Base-by-base conservation (phyloP, 208 protist species). In the Wallacemonas sp. region DNA sequence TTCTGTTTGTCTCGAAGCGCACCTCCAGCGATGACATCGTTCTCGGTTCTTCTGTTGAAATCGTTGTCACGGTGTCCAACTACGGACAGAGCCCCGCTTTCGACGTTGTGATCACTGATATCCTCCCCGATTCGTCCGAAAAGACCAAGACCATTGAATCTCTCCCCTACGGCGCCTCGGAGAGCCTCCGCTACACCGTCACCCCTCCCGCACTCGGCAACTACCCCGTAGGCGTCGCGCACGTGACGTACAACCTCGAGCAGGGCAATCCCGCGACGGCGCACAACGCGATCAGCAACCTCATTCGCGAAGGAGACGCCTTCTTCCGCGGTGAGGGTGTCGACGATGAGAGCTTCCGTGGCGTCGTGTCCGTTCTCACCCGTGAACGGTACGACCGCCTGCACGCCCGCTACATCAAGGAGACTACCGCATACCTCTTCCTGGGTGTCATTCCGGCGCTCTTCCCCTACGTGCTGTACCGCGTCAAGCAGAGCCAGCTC, bases 291-390 rank as follows among this genome's bases (percentile, higher is more conserved):
- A 47, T 88, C 68, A 96, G 90, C 63, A 96, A 93, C 75, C 36
- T 93, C 44, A 79, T 96, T n/a, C 86, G 84, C 46, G 86, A 96
- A 58, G 78, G 72, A 0, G 77, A 87, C 33, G 87, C 86, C 27
- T 87, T 91, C 74, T 96, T 80, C 73, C 53, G 55, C 51, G 77
- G 80, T 26, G 90, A 95, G 38, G 74, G 65, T 47, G 64, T 86
- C 39, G 90, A 96, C 64, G 90, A 96, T 70, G 72, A 86, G 56
- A 88, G 79, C 60, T 86, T 92, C 62, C 90, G 90, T 70, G 90
- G 90, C 44, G 72, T 85, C 42, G 70, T 95, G 26, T 86, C 79
- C 11, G 90, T 95, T 24, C 72, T 95, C 38, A 95, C 90, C 21
- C 86, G 80, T 28, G 90, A 91, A 62, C 77, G 74, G 47, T 95